Conservation (phyloP, 306 rosid species). For the Sesbania bispinosa region DNA sequence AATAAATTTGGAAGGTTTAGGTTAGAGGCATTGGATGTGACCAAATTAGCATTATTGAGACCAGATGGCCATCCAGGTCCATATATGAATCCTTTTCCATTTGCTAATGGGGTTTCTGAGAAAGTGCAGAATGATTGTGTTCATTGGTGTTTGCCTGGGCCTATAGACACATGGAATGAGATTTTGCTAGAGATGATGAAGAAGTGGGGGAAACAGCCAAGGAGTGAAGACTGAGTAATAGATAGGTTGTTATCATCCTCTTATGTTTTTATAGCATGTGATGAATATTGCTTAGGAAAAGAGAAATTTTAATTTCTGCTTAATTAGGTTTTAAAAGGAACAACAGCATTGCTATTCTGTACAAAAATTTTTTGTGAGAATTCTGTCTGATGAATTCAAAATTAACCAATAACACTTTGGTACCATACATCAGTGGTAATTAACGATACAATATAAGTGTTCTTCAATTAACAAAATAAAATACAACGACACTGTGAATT, state of each 20-base stretch:
- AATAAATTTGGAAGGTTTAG: conserved; percentile 30
- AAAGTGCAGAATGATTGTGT: conserved; percentile 85
- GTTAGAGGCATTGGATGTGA: conserved; percentile 66
- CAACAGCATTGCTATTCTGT: too few relatives aligned
- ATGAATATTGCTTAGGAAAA: background rate
- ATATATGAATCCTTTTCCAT: conserved; percentile 75
- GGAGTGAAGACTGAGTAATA: conserved; percentile 29
- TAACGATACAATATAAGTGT: too few relatives aligned
- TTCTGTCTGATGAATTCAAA: too few relatives aligned
- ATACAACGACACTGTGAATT: too few relatives aligned
- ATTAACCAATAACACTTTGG: too few relatives aligned
- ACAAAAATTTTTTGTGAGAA: too few relatives aligned
- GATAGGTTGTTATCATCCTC: background rate
- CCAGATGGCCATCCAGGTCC: conserved; percentile 98
- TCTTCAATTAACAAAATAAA: too few relatives aligned
- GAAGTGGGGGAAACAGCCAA: conserved; percentile 36
- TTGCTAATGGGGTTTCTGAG: conserved; percentile 42
- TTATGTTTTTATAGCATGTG: background rate
- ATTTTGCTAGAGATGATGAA: conserved; percentile 52
- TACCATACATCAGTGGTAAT: too few relatives aligned
- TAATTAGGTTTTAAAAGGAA: background rate
- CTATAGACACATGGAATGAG: conserved; percentile 90
- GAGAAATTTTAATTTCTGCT: background rate
- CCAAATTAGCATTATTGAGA: conserved; percentile 59
- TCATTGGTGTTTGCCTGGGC: conserved; percentile 95